Evolutionary conservation across 1,284 basidiomycete species (phyloP), one percentile per base, ranked within the genome.

Genomic region (Cryptococcus sp.): DNA sequence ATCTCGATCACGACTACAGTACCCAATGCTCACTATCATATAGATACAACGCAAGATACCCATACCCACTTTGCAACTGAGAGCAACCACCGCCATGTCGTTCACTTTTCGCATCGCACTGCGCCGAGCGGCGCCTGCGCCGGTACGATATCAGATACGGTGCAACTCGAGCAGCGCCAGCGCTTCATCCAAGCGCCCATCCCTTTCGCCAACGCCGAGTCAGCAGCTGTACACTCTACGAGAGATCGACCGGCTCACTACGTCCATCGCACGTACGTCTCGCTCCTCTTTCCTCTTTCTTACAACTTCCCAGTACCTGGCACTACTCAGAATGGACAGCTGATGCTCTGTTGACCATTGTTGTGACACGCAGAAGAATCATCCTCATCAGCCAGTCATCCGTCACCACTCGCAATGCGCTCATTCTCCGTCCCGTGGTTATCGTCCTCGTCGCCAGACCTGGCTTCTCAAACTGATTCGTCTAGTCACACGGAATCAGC

Each of bases 161-260:
- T 58, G 20, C 20, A 58, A 58, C n/a, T 42, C 46, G n/a, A 46
- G 52, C 11, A 46, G 11, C 45, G 17, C 23, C 11, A 46, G 11
- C 45, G 17, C 23, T 45, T 23, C 23, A n/a, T 1, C 19, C 19
- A 15, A 50, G 13, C 30, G 30, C 7, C 30, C 56, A 4, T 8
- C 53, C 22, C 30, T 49, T 8, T 13, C 56, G 16, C 50, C 62
- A 6, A 62, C 63, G 25, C 71, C 73, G 3, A 63, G 58, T 43
- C 67, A 75, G 58, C 68, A 74, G 52, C 61, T 71, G 15, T 58
- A 73, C 30, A 73, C 71, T 5, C 60, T 79, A 15, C 61, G 68
- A 35, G 74, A 76, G 63, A 73, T 79, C 23, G 77, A 79, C 58
- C 60, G 67, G n/a, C 64, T 78, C 17, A 66, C 77, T 16, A 71